Percentiles rank a stretch among this genome's conserved stretches.
Conservation (phyloP, 2,329 filamentous ascomycete genomes). For the Magnaporthiopsis incrustans region DNA sequence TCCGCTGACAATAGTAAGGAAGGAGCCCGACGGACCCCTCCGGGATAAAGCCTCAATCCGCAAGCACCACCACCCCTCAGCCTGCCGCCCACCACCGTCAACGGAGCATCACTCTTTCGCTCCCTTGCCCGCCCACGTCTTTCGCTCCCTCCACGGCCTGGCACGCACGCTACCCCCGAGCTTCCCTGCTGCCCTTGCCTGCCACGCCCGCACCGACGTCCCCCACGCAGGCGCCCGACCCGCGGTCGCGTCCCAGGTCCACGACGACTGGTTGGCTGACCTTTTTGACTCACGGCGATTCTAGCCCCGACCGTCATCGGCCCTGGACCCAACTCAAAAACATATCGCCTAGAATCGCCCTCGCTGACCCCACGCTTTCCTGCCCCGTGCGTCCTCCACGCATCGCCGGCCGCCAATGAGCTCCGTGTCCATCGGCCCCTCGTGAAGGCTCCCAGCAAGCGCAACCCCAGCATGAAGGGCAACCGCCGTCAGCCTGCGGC, state of each 20-base stretch:
- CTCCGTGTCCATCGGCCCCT: not conserved
- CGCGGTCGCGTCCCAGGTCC: not conserved
- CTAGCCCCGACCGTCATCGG: not conserved
- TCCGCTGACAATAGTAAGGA: constrained; percentile 7
- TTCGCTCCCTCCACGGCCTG: not conserved
- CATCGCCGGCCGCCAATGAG: not conserved
- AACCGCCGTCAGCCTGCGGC: constrained; percentile 22
- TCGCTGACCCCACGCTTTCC: not conserved
- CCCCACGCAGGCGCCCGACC: not conserved
- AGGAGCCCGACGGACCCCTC: constrained; percentile 6
- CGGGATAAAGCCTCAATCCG: constrained; percentile 6
- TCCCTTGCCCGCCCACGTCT: constrained; percentile 6
- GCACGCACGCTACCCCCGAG: not conserved
- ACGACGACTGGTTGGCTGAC: not conserved
- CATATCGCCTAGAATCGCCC: not conserved
- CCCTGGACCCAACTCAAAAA: not conserved
- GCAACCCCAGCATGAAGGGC: constrained; percentile 22
- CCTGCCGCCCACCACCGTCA: not conserved
- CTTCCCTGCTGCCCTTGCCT: not conserved
- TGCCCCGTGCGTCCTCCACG: not conserved
- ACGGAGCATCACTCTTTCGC: constrained; percentile 6
- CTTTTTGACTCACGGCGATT: not conserved
- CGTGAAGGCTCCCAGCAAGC: not conserved
- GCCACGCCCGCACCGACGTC: not conserved
- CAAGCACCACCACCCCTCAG: not conserved